Evolutionary conservation across 371 early-diverging fungal species (phyloP).

Genomic region (Mortierella sp.): DNA sequence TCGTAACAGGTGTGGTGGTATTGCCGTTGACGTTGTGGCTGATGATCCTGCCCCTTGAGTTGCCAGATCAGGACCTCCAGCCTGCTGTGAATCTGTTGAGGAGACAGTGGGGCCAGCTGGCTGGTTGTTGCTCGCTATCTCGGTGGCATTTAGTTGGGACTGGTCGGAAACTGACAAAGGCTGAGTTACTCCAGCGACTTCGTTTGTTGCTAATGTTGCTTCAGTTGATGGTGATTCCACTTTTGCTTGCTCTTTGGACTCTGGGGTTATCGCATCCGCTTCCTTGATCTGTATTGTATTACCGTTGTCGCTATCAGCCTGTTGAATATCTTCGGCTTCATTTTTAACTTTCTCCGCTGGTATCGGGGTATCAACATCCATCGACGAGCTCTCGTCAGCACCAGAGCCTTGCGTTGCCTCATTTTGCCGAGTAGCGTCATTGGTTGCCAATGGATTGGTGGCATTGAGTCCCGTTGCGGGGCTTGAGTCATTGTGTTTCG

Average conservation of each 20-base stretch:
- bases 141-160: not conserved
- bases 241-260: not conserved
- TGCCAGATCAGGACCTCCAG: not conserved
- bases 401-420: not conserved
- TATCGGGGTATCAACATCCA: constrained; percentile 24
- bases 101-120: not conserved
- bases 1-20: constrained; percentile 17
- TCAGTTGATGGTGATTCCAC: not conserved
- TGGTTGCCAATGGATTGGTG: not conserved
- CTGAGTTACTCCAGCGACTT: not conserved
- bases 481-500: not conserved
- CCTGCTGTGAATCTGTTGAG: not conserved
- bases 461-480: not conserved
- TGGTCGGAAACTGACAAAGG: not conserved
- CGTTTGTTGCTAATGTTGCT: not conserved
- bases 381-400: constrained; percentile 3
- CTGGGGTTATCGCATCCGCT: not conserved
- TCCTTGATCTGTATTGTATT: not conserved
- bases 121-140: not conserved
- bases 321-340: not conserved
- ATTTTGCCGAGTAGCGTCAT: not conserved
- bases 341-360: constrained; percentile 3
- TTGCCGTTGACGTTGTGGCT: not conserved
- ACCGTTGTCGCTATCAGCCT: not conserved
- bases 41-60: not conserved